Conservation (phyloP, 164 flowering plant species). For the Piper longum region DNA sequence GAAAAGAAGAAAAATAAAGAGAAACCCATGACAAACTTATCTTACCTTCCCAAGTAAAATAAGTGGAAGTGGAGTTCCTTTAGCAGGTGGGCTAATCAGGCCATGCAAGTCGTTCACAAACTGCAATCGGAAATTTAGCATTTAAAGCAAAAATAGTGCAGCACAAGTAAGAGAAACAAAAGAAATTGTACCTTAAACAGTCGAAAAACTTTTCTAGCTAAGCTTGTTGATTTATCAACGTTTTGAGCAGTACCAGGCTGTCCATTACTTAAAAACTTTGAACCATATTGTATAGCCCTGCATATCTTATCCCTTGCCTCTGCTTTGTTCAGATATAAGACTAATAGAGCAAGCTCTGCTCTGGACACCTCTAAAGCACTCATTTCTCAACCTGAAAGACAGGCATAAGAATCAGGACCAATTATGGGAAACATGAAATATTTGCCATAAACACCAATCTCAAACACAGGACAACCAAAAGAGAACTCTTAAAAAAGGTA, state of each 20-base stretch:
- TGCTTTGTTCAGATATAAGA: constrained; percentile 88
- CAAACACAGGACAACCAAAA: neutral
- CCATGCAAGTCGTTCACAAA: constrained; percentile 92
- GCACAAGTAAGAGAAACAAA: neutral
- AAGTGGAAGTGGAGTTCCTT: constrained; percentile 90
- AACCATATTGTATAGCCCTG: constrained; percentile 97
- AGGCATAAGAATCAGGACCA: neutral
- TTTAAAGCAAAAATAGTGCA: neutral
- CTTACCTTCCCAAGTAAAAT: constrained; percentile 83
- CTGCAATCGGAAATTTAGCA: constrained; percentile 27
- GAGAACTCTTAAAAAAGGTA: neutral
- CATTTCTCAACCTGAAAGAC: constrained; percentile 23
- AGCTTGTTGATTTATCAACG: constrained; percentile 89
- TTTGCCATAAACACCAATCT: neutral
- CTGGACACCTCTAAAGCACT: constrained; percentile 67
- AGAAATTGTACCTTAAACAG: constrained; percentile 61
- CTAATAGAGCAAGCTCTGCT: constrained; percentile 83
- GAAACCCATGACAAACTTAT: too few species aligned
- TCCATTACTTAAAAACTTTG: constrained; percentile 89
- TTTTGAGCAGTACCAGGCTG: constrained; percentile 90
- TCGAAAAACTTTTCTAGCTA: constrained; percentile 97
- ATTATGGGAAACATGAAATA: too few species aligned
- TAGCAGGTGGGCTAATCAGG: constrained; percentile 78
- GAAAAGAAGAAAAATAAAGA: neutral
- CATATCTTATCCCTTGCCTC: constrained; percentile 99